phyloP scores from a whole-genome alignment of 2,329 filamentous ascomycete species.

The Epichloe scottii region DNA sequence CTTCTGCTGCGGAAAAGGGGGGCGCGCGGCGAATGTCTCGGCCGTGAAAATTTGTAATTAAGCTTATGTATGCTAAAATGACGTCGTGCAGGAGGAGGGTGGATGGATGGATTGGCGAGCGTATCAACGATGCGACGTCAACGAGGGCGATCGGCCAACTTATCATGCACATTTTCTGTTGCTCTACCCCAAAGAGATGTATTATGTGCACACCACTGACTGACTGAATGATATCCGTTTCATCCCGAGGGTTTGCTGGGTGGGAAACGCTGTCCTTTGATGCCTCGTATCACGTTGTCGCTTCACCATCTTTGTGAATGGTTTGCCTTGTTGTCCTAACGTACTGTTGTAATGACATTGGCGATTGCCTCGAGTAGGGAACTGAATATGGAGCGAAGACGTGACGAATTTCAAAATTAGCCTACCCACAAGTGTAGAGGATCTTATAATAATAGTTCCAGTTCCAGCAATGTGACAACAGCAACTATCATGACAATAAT shows the following conservation, averaged over 20 bases:
- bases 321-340: too few species aligned
- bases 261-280: too few species aligned
- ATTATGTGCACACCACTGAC: not conserved
- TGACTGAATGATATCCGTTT: not conserved
- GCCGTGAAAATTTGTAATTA: not conserved
- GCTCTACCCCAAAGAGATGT: not conserved
- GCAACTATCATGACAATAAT: too few species aligned
- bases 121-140: not conserved
- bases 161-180: not conserved
- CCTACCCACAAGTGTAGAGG: too few species aligned
- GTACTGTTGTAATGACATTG: too few species aligned
- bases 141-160: not conserved
- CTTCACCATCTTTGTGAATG: too few species aligned
- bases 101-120: not conserved
- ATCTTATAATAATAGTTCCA: too few species aligned
- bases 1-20: not conserved
- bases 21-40: not conserved
- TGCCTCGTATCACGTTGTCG: too few species aligned
- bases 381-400: too few species aligned
- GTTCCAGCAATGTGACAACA: too few species aligned
- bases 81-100: not conserved
- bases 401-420: too few species aligned
- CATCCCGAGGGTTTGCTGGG: constrained; percentile 21
- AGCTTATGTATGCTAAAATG: not conserved
- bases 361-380: too few species aligned